phyloP scores from a whole-genome alignment of 2,329 filamentous ascomycete species.

The Diaporthe velutina region DNA sequence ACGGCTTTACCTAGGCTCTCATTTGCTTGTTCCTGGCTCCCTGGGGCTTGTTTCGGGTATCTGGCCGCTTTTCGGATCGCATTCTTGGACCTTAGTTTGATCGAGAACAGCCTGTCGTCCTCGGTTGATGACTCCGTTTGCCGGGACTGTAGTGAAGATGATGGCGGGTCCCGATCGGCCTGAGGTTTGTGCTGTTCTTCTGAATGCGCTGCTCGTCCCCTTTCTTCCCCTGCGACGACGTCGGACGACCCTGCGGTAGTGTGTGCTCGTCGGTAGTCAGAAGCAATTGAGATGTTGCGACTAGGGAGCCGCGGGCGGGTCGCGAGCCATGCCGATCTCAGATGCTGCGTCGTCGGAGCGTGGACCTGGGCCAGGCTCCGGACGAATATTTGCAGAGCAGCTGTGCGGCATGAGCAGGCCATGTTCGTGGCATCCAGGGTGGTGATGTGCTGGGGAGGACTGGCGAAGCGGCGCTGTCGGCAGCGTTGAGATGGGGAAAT shows the following conservation, averaged over 20 bases:
- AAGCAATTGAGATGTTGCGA: background rate
- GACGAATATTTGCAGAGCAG: constrained; percentile 62
- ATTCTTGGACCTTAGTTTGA: background rate
- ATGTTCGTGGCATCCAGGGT: constrained; percentile 48
- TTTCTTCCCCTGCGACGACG: background rate
- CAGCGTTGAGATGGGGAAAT: constrained; percentile 10
- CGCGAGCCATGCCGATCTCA: constrained; percentile 27
- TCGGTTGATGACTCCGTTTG: background rate
- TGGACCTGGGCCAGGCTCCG: constrained; percentile 59
- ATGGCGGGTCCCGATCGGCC: background rate
- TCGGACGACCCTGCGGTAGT: background rate
- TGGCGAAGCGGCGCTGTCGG: background rate
- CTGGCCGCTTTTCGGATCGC: background rate
- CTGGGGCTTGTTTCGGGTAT: background rate
- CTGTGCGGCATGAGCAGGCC: constrained; percentile 62
- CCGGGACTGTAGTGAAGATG: background rate
- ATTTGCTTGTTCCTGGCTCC: background rate
- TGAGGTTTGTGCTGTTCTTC: background rate
- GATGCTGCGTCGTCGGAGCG: constrained; percentile 40
- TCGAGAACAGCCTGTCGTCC: background rate
- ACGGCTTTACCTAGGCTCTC: background rate
- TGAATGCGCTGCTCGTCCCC: background rate
- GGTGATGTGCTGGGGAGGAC: background rate
- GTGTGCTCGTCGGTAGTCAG: constrained; percentile 9
- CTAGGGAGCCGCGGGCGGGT: background rate